These are phyloP conservation scores for Cyphellophora attinorum DNA, from an alignment of 2,329 filamentous ascomycete species.

Conservation along the genomic window DNA sequence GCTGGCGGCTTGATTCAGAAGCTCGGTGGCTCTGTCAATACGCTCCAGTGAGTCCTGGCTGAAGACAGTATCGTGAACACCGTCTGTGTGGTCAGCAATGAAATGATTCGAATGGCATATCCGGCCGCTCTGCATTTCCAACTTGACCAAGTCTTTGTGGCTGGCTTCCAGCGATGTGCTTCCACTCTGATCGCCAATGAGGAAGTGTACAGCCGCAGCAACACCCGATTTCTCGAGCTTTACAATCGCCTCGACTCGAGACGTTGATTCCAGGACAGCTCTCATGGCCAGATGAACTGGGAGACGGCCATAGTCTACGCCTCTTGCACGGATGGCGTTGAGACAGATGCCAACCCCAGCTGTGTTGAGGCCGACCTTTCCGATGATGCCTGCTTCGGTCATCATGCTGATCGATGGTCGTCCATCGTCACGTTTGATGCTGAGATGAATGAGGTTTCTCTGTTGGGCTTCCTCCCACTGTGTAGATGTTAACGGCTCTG, in stretches of 20 bases:
- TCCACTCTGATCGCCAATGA: conserved; percentile 39
- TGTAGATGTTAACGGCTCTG: too few species aligned
- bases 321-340: conserved; percentile 45
- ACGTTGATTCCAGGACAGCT: conserved; percentile 39
- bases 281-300: conserved; percentile 48
- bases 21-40: too few species aligned
- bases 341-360: conserved; percentile 45
- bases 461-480: too few species aligned
- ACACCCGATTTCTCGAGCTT: conserved; percentile 38
- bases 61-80: conserved; percentile 10
- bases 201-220: conserved; percentile 44
- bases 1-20: too few species aligned
- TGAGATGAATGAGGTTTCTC: conserved; percentile 43
- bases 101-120: conserved; percentile 37
- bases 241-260: conserved; percentile 34
- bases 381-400: conserved; percentile 48
- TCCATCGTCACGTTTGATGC: conserved; percentile 30
- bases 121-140: conserved; percentile 20
- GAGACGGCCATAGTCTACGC: conserved; percentile 36
- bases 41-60: conserved; percentile 18
- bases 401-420: conserved; percentile 49
- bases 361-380: conserved; percentile 50
- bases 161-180: conserved; percentile 42
- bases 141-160: conserved; percentile 18
- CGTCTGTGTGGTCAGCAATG: conserved; percentile 18